A percentile compares a stretch with the other conserved stretches of the same genome.
phyloP scores from a whole-genome alignment of 1,139 yeast genomes.

The Geotrichum macrosporum region DNA sequence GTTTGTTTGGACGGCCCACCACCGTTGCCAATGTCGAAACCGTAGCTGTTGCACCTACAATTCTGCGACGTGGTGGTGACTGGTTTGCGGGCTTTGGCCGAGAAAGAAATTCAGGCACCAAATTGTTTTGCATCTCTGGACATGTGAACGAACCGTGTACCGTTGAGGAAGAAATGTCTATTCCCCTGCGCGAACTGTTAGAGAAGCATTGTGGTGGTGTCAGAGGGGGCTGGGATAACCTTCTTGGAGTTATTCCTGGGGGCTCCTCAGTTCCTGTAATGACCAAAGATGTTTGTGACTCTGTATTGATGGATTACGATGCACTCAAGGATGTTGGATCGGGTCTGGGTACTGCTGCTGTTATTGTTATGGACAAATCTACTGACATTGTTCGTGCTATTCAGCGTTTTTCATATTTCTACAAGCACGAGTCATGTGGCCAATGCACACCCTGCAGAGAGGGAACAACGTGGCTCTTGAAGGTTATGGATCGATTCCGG shows the following conservation, averaged over 20 bases:
- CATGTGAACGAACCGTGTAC: conserved; percentile 90
- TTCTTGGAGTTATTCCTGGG: conserved; percentile 81
- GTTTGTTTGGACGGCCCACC: conserved; percentile 83
- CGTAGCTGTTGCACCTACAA: conserved; percentile 83
- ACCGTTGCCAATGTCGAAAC: conserved; percentile 89
- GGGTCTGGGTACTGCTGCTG: conserved; percentile 89
- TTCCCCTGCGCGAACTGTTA: conserved; percentile 71
- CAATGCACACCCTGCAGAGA: conserved; percentile 95
- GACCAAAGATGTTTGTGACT: conserved; percentile 61
- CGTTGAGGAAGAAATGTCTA: conserved; percentile 90
- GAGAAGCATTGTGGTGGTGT: conserved; percentile 90
- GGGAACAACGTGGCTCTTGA: conserved; percentile 81
- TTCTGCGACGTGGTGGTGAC: conserved; percentile 79
- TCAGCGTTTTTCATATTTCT: conserved; percentile 75
- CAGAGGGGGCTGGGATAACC: conserved; percentile 87
- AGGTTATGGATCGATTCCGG: conserved; percentile 77
- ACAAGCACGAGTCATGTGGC: conserved; percentile 89
- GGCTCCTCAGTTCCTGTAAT: conserved; percentile 82
- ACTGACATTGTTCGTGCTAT: conserved; percentile 81
- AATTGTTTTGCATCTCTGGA: conserved; percentile 80
- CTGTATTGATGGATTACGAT: conserved; percentile 78
- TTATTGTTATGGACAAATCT: conserved; percentile 80
- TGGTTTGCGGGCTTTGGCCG: conserved; percentile 84
- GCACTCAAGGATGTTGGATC: conserved; percentile 79
- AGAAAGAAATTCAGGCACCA: conserved; percentile 77